Percentiles rank a stretch among this genome's conserved stretches.
Conservation (phyloP, 2,329 filamentous ascomycete genomes). For the Fusarium sp. region DNA sequence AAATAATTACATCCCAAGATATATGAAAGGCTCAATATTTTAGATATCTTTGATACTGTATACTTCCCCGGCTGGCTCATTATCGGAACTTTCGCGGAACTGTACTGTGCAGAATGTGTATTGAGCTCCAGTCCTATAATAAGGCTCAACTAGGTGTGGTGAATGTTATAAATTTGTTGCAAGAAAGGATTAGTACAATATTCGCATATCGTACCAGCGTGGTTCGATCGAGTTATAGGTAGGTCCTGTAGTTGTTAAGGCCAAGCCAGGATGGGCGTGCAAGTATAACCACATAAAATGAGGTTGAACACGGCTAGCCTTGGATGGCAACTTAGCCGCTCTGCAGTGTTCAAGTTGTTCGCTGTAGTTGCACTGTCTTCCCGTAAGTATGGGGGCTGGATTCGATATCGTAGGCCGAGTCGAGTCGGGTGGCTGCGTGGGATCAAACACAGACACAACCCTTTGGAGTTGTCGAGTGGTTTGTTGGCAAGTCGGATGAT, state of each 20-base stretch:
- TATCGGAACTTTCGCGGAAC: too few species aligned
- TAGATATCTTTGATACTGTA: too few species aligned
- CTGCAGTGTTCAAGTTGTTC: neutral
- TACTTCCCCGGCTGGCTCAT: too few species aligned
- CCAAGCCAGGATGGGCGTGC: slow-evolving; percentile 14
- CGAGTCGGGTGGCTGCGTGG: slow-evolving; percentile 31
- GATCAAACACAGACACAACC: slow-evolving; percentile 20
- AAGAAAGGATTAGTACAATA: too few species aligned
- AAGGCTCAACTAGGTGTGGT: too few species aligned
- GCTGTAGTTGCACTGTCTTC: neutral
- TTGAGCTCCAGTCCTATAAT: too few species aligned
- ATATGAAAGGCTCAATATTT: too few species aligned
- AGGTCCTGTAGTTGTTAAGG: slow-evolving; percentile 32
- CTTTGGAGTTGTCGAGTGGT: neutral
- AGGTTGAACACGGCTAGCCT: slow-evolving; percentile 7
- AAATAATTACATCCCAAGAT: too few species aligned
- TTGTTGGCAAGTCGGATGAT: slow-evolving; percentile 9
- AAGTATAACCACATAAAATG: slow-evolving; percentile 24
- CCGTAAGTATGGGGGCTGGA: neutral
- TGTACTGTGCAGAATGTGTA: slow-evolving; percentile 10
- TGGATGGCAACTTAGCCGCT: slow-evolving; percentile 7
- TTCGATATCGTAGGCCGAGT: neutral
- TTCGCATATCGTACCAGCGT: too few species aligned
- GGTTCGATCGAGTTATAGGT: slow-evolving; percentile 1
- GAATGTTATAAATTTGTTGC: too few species aligned